Conservation (phyloP, 805 yeast genomes). For the Scheffersomyces spartinae region DNA sequence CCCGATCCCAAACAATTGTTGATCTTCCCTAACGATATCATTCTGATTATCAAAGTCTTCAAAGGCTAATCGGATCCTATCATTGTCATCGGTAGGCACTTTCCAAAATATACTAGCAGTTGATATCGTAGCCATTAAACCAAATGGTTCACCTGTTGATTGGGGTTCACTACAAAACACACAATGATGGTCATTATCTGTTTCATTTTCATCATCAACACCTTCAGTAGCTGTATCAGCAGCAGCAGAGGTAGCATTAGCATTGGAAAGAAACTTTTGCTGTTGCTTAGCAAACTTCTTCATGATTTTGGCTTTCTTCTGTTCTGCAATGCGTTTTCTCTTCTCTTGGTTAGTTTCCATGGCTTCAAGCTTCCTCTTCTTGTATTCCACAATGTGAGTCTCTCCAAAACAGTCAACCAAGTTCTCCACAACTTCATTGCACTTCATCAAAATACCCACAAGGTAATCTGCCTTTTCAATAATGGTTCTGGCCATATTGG, state of each 20-base stretch:
- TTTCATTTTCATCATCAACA: conserved; percentile 4
- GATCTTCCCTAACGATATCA: too few species aligned
- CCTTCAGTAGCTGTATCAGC: conserved; percentile 2
- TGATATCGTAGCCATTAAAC: conserved; percentile 42
- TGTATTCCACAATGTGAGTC: conserved; percentile 37
- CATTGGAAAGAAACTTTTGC: conserved; percentile 28
- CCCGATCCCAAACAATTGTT: too few species aligned
- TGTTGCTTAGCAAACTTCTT: conserved; percentile 50
- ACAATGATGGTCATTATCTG: conserved; percentile 18
- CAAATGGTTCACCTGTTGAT: conserved; percentile 35
- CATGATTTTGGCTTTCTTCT: conserved; percentile 50
- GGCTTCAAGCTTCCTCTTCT: conserved; percentile 26
- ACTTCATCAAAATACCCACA: conserved; percentile 36
- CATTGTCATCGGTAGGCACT: conserved; percentile 17
- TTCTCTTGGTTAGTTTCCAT: conserved; percentile 46
- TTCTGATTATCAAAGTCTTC: conserved; percentile 14
- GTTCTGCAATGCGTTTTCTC: conserved; percentile 45
- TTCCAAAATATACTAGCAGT: conserved; percentile 40
- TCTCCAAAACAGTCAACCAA: conserved; percentile 48
- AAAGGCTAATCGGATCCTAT: conserved; percentile 11
- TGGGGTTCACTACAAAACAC: conserved; percentile 50
- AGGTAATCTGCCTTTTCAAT: conserved; percentile 46
- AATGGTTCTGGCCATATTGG: conserved; percentile 36
- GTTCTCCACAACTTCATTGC: conserved; percentile 43
- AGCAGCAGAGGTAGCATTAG: conserved; percentile 10